These are phyloP conservation scores for Malbranchea zuffiana DNA, from an alignment of 2,329 filamentous ascomycete genomes.

Conservation along the genomic window DNA sequence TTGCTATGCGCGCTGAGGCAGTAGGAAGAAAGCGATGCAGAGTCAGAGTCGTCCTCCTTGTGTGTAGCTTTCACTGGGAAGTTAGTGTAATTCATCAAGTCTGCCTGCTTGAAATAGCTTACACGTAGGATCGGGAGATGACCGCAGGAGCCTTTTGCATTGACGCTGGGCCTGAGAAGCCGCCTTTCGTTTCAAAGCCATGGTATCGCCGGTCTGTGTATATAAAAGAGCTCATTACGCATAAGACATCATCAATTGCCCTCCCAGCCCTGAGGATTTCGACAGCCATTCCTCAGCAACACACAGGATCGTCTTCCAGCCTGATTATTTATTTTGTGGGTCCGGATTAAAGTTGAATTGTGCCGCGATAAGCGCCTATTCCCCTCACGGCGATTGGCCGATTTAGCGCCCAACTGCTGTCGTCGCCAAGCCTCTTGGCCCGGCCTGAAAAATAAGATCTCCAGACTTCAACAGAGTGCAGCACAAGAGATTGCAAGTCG, in stretches of 20 bases:
- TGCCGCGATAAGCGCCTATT: constrained; percentile 4
- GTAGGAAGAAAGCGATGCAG: constrained; percentile 23
- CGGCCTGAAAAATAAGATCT: too few species aligned
- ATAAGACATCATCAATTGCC: too few species aligned
- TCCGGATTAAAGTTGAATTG: constrained; percentile 8
- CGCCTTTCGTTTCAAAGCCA: constrained; percentile 30
- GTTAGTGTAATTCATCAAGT: constrained; percentile 3
- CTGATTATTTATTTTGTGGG: constrained; percentile 7
- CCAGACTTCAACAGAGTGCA: not conserved
- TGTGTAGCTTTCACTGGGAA: constrained; percentile 9
- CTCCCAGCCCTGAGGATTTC: too few species aligned
- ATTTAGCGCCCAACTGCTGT: constrained; percentile 2
- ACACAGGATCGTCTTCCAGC: too few species aligned
- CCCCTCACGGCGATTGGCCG: not conserved
- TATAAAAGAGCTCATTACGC: too few species aligned
- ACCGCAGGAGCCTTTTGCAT: constrained; percentile 26
- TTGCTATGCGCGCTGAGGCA: constrained; percentile 24
- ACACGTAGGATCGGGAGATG: constrained; percentile 9
- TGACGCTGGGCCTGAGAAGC: constrained; percentile 19
- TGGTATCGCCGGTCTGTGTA: constrained; percentile 16
- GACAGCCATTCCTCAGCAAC: too few species aligned
- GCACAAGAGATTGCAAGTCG: too few species aligned
- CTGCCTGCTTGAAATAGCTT: not conserved
- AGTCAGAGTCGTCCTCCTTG: constrained; percentile 27
- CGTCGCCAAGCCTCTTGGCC: too few species aligned